These are phyloP conservation scores for Pythium coloratum DNA, from an alignment of 352 stramenopile genomes.

Conservation along the genomic window DNA sequence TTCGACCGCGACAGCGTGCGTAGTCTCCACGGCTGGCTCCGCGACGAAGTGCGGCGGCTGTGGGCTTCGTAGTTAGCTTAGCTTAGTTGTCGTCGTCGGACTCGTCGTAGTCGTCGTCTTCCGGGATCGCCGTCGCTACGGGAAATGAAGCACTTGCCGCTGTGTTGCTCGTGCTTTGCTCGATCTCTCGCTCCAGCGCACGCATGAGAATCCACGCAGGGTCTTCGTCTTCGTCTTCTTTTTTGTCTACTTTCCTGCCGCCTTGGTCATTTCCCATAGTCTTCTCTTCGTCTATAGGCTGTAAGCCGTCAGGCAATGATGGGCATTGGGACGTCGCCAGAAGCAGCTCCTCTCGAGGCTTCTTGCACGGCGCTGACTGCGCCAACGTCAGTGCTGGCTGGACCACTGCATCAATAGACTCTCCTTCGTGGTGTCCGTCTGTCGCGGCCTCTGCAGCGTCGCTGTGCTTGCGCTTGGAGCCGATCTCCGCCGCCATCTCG, in stretches of 20 bases:
- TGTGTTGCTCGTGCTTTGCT: background rate
- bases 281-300: background rate
- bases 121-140: conserved; percentile 1
- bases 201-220: conserved; percentile 17
- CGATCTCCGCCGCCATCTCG: background rate
- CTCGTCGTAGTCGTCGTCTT: conserved; percentile 38
- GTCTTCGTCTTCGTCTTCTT: conserved; percentile 1
- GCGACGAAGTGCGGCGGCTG: conserved; percentile 38
- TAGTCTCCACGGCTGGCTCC: conserved; percentile 38
- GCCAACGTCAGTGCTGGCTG: background rate
- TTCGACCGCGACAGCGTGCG: conserved; percentile 46
- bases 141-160: background rate
- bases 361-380: background rate
- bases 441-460: background rate
- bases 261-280: background rate
- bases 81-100: conserved; percentile 17
- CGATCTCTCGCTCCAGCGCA: conserved; percentile 21
- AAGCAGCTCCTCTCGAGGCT: background rate
- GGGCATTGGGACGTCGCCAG: background rate
- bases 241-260: background rate
- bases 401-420: background rate
- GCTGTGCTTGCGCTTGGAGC: conserved; percentile 10
- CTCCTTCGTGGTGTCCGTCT: background rate
- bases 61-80: conserved; percentile 4
- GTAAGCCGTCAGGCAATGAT: background rate